Percentiles rank a stretch among this genome's conserved stretches.
Conservation (phyloP, 2,329 filamentous ascomycete species). For the Curvularia eragrostidis region DNA sequence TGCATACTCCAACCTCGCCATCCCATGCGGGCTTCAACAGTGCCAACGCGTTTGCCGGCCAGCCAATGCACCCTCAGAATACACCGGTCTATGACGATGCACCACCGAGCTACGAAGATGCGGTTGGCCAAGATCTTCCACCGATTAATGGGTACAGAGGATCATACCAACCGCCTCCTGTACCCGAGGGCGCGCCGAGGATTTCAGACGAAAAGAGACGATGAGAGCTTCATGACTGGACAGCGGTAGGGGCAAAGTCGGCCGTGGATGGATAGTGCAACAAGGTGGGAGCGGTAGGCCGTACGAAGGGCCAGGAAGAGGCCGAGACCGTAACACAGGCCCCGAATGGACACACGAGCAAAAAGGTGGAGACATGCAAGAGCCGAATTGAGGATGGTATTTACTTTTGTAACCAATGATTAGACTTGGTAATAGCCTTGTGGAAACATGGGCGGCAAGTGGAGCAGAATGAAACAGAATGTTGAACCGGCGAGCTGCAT, state of each 20-base stretch:
- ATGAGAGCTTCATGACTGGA: slow-evolving; percentile 16
- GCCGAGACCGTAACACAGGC: slow-evolving; percentile 9
- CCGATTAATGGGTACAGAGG: slow-evolving; percentile 76
- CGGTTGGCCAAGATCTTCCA: slow-evolving; percentile 78
- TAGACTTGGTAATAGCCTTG: slow-evolving; percentile 23
- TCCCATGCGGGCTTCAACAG: slow-evolving; percentile 27
- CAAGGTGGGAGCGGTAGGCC: background rate
- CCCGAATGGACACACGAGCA: slow-evolving; percentile 1
- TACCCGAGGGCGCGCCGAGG: slow-evolving; percentile 46
- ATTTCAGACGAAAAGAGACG: slow-evolving; percentile 49
- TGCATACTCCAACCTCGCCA: slow-evolving; percentile 36
- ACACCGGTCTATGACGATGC: slow-evolving; percentile 70
- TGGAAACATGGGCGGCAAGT: slow-evolving; percentile 13
- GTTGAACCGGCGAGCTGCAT: background rate
- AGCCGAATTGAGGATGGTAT: slow-evolving; percentile 8
- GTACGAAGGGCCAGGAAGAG: slow-evolving; percentile 7
- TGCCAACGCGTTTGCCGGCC: slow-evolving; percentile 28
- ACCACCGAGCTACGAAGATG: slow-evolving; percentile 95
- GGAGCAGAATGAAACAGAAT: slow-evolving; percentile 22
- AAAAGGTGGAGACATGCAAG: slow-evolving; percentile 15
- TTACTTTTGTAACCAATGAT: slow-evolving; percentile 29
- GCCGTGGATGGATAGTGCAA: slow-evolving; percentile 1
- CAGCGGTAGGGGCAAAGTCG: background rate
- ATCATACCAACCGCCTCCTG: slow-evolving; percentile 60
- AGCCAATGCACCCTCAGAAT: slow-evolving; percentile 27